phyloP scores from a whole-genome alignment of 768 basidiomycete genomes.

The Lactarius tabidus region DNA sequence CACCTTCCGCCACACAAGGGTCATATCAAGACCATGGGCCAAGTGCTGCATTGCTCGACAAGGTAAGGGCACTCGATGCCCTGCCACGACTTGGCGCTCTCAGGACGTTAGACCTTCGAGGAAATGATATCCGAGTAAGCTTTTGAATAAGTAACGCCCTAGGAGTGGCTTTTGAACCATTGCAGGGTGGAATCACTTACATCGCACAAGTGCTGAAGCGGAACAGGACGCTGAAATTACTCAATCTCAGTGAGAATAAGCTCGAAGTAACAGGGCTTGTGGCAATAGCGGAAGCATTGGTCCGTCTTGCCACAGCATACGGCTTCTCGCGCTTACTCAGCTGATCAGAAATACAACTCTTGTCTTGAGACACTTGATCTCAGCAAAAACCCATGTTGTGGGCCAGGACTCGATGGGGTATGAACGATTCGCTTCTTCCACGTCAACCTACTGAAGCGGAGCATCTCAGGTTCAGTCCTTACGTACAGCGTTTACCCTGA shows the following conservation, averaged over 20 bases:
- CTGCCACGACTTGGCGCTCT: conserved; percentile 82
- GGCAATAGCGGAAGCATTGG: conserved; percentile 83
- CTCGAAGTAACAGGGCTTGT: conserved; percentile 80
- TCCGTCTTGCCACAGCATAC: conserved; percentile 37
- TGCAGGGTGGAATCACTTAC: conserved; percentile 73
- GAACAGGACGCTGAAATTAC: conserved; percentile 89
- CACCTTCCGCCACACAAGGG: conserved; percentile 23
- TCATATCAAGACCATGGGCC: conserved; percentile 41
- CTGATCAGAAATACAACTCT: conserved; percentile 86
- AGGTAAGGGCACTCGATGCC: conserved; percentile 85
- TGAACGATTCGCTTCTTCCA: conserved; percentile 29
- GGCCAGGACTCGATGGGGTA: conserved; percentile 88
- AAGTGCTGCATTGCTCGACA: conserved; percentile 76
- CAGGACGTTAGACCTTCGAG: conserved; percentile 84
- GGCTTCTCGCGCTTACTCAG: not conserved
- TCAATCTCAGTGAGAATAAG: conserved; percentile 93
- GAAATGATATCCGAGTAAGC: conserved; percentile 88
- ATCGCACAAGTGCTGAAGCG: conserved; percentile 94
- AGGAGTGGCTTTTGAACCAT: conserved; percentile 1
- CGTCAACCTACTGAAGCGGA: conserved; percentile 1
- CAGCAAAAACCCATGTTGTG: conserved; percentile 89
- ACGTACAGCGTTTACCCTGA: conserved; percentile 89
- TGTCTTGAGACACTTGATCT: conserved; percentile 92
- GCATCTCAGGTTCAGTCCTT: conserved; percentile 73
- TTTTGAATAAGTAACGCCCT: not conserved